Evolutionary conservation across 331 rosid genomes (phyloP), one percentile per base, ranked within the genome.

Genomic region (Pyrus hybrid): DNA sequence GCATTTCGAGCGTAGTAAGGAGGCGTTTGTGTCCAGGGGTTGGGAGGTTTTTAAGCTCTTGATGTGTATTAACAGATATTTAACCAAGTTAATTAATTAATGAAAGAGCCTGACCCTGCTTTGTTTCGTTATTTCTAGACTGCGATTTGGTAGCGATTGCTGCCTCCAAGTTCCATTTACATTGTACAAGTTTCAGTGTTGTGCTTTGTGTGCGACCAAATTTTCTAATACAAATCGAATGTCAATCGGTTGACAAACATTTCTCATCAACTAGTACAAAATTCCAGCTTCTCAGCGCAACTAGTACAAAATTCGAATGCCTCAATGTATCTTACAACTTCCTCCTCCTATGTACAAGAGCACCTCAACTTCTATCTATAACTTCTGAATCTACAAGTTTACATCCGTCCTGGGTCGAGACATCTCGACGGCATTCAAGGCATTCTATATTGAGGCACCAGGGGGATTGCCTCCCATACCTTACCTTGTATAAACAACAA

Each of bases 391-490:
- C 87, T 86, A 83, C 75, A 82, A 75, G 76, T 74, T 63, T 80
- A 81, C 90, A 82, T 80, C 63, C 70, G 61, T 77, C 51, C 51
- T 62, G 58, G 56, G 47, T 41, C 14, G 47, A 78, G 78, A 81
- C 63, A 66, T 69, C 79, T 80, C 66, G 13, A 26, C 67, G 5
- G 11, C 3, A 26, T 61, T 62, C 21, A 25, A 62, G 33, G 18
- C 23, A 62, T 26, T 58, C 63, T 58, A 62, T 62, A 62, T 26
- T 20, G 64, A 79, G 73, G 87, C 85, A 71, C 76, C 80, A 68
- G 12, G 71, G 82, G 73, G 78, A 76, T 76, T 82, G 86, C 91
- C 86, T 60, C 77, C 79, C 74, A 58, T 60, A 77, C 79, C 62
- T 73, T 64, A 11, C 2, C n/a, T 53, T 56, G 21, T 41, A 63